Evolutionary conservation across 1,284 basidiomycete genomes (phyloP).

Genomic region (Sphaerobolus stellatus): DNA sequence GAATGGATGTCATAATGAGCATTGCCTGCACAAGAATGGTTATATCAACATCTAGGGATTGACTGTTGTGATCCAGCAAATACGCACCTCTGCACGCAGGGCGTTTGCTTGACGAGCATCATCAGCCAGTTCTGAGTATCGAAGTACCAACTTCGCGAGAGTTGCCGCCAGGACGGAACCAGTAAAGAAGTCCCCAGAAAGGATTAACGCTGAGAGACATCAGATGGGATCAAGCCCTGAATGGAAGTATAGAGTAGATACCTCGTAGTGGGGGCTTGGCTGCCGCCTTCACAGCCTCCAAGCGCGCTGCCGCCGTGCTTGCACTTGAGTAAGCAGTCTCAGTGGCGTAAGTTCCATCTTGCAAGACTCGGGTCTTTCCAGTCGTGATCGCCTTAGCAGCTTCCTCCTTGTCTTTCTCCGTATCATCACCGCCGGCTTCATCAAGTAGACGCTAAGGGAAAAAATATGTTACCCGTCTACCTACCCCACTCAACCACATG

Average conservation of each 20-base stretch:
- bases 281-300: slow-evolving; percentile 83
- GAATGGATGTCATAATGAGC: slow-evolving; percentile 97
- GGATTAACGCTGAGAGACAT: slow-evolving; percentile 65
- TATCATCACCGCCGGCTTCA: slow-evolving; percentile 64
- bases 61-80: neutral
- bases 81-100: slow-evolving; percentile 79
- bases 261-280: slow-evolving; percentile 89
- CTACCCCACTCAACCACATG: neutral
- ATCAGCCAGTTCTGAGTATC: slow-evolving; percentile 64
- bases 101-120: slow-evolving; percentile 67
- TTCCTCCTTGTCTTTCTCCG: slow-evolving; percentile 38
- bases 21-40: slow-evolving; percentile 62
- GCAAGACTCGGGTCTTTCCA: slow-evolving; percentile 64
- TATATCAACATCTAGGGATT: too few relatives aligned
- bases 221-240: neutral
- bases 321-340: slow-evolving; percentile 87
- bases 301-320: slow-evolving; percentile 54
- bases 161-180: slow-evolving; percentile 87
- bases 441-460: slow-evolving; percentile 63
- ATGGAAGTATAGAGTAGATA: slow-evolving; percentile 32
- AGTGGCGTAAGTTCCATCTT: slow-evolving; percentile 97
- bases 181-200: slow-evolving; percentile 98
- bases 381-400: slow-evolving; percentile 21
- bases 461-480: too few relatives aligned
- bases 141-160: slow-evolving; percentile 88